Percentiles rank a stretch among this genome's conserved stretches.
These are phyloP conservation scores for Nakataea oryzae DNA, from an alignment of 2,329 filamentous ascomycete genomes.

Conservation along the genomic window DNA sequence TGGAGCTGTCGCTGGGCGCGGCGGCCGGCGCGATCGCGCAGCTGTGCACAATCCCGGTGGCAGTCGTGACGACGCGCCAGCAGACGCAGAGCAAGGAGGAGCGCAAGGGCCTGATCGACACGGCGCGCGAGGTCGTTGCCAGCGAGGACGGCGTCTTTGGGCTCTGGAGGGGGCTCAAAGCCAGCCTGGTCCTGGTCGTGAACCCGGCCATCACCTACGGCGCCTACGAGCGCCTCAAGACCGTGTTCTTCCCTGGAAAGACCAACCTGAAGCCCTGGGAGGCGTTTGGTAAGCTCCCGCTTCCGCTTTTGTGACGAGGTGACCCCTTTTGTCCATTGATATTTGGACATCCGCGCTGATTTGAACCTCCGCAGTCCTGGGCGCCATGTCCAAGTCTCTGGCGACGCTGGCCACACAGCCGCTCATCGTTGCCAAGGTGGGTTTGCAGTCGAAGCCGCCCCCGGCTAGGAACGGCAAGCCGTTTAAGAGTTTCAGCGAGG, in stretches of 20 bases:
- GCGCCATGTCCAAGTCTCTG: conserved; percentile 83
- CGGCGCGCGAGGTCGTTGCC: conserved; percentile 77
- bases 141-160: conserved; percentile 84
- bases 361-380: conserved; percentile 53
- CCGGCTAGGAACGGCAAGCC: conserved; percentile 75
- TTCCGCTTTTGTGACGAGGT: neutral
- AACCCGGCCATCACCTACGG: conserved; percentile 98
- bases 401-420: conserved; percentile 91
- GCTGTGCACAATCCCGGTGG: conserved; percentile 90
- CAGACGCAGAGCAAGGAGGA: conserved; percentile 83
- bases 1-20: conserved; percentile 78
- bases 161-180: conserved; percentile 91
- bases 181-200: conserved; percentile 86
- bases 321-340: neutral
- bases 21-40: conserved; percentile 85
- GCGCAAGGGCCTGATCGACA: conserved; percentile 77
- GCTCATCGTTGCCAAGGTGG: conserved; percentile 94
- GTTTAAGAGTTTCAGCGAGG: conserved; percentile 87
- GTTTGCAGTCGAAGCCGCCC: conserved; percentile 86
- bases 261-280: conserved; percentile 69
- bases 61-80: conserved; percentile 90
- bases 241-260: conserved; percentile 67
- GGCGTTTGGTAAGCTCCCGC: conserved; percentile 66
- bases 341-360: neutral
- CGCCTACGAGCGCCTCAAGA: conserved; percentile 82